Conservation (phyloP, 352 stramenopile species). For the Globisporangium paddicum region DNA sequence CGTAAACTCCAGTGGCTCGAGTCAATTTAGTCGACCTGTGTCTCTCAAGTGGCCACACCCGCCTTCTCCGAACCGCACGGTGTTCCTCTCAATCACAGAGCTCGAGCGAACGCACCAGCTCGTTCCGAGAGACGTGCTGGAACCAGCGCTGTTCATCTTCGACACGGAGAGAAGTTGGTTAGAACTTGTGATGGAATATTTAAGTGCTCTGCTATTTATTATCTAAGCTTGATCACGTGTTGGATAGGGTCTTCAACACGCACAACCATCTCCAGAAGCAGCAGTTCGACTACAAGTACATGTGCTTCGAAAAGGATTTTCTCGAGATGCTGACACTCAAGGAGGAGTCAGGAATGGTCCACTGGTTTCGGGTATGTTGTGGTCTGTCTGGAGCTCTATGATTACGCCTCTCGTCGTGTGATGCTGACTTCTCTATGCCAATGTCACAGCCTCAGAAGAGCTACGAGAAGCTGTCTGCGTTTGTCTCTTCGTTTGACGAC, state of each 20-base stretch:
- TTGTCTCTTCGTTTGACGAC: constrained; percentile 45
- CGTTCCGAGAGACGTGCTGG: constrained; percentile 61
- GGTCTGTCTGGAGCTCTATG: background rate
- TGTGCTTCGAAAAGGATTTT: constrained; percentile 73
- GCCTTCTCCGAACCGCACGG: constrained; percentile 45
- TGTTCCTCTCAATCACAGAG: constrained; percentile 70
- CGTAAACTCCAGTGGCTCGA: background rate
- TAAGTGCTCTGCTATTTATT: too few relatives aligned
- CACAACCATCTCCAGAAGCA: constrained; percentile 68
- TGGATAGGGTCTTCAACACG: constrained; percentile 53
- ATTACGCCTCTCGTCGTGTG: background rate
- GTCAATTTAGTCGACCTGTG: constrained; percentile 24
- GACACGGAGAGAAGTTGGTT: constrained; percentile 68
- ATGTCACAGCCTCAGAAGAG: constrained; percentile 43
- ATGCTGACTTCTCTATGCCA: constrained; percentile 3
- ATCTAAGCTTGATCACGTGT: background rate
- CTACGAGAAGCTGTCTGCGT: constrained; percentile 61
- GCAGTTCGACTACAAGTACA: constrained; percentile 70
- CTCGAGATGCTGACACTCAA: constrained; percentile 71
- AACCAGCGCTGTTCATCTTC: constrained; percentile 58
- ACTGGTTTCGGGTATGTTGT: constrained; percentile 63
- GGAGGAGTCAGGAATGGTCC: constrained; percentile 63
- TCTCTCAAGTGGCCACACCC: constrained; percentile 56
- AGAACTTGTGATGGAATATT: too few relatives aligned
- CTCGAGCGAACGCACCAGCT: constrained; percentile 57